phyloP scores from a whole-genome alignment of 2,329 filamentous ascomycete genomes.

The Coniochaeta ligniaria region DNA sequence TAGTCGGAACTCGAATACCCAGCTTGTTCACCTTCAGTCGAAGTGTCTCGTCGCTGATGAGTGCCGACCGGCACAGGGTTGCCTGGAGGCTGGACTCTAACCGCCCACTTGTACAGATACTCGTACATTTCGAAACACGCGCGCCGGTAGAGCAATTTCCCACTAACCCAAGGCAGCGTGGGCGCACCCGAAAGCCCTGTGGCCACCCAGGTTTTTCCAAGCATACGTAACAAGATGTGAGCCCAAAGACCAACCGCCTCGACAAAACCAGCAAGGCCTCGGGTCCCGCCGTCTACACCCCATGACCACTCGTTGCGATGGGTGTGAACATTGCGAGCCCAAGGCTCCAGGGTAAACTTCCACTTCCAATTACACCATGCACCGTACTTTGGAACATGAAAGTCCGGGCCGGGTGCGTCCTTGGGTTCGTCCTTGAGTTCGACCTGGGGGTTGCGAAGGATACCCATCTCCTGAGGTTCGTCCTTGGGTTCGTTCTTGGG shows the following conservation, averaged over 20 bases:
- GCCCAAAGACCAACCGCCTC: neutral
- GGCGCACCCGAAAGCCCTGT: neutral
- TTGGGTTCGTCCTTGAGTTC: too few species aligned
- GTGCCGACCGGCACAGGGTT: too few species aligned
- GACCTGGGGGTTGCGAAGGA: too few species aligned
- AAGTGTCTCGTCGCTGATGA: too few species aligned
- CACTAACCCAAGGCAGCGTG: neutral
- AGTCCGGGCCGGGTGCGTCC: too few species aligned
- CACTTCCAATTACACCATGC: neutral
- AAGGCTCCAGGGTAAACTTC: neutral
- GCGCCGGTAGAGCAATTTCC: neutral
- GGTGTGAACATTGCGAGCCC: neutral
- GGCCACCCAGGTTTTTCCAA: neutral
- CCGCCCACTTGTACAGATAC: neutral
- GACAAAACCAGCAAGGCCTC: neutral
- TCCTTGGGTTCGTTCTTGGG: too few species aligned
- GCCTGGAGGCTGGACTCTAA: neutral
- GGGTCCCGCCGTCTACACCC: neutral
- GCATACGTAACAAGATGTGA: neutral
- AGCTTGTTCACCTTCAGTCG: too few species aligned
- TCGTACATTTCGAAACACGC: neutral
- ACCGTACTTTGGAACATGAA: too few species aligned
- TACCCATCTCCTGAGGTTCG: too few species aligned
- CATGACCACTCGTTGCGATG: neutral
- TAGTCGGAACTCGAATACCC: too few species aligned